phyloP scores from a whole-genome alignment of 202 grass and related monocot genomes.

The Schoenoplectus tabernaemontani region DNA sequence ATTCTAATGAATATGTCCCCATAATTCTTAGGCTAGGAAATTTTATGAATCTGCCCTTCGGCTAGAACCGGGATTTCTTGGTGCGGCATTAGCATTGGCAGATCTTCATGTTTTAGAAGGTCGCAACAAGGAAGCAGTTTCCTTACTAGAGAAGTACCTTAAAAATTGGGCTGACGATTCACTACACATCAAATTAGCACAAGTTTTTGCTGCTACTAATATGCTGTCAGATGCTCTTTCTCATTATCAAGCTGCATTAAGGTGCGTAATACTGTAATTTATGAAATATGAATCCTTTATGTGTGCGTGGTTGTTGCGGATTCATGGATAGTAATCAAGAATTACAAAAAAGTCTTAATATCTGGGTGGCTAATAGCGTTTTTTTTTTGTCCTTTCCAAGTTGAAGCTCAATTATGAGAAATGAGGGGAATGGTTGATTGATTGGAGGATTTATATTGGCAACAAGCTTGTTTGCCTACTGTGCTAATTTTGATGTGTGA shows the following conservation, averaged over 20 bases:
- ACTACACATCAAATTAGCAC: conserved; percentile 87
- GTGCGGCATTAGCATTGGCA: conserved; percentile 85
- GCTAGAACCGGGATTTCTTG: conserved; percentile 88
- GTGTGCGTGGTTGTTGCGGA: neutral
- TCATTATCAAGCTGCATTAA: conserved; percentile 93
- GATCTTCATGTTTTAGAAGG: conserved; percentile 79
- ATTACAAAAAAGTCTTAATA: neutral
- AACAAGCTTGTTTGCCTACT: neutral
- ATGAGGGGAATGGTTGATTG: neutral
- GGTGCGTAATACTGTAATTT: conserved; percentile 36
- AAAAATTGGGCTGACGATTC: conserved; percentile 86
- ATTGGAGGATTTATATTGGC: neutral
- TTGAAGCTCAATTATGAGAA: neutral
- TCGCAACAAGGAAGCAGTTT: conserved; percentile 74
- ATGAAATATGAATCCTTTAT: conserved; percentile 5
- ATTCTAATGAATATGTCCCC: neutral
- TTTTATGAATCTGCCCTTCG: conserved; percentile 96
- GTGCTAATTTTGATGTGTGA: neutral
- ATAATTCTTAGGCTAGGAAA: conserved; percentile 68
- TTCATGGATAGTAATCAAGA: neutral
- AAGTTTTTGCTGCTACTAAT: conserved; percentile 80
- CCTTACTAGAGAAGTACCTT: conserved; percentile 75
- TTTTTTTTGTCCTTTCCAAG: neutral
- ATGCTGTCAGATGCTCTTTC: conserved; percentile 87
- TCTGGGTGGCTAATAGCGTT: neutral